Conservation (phyloP, 495 filamentous ascomycete species). For the Chaetomium fimeti region DNA sequence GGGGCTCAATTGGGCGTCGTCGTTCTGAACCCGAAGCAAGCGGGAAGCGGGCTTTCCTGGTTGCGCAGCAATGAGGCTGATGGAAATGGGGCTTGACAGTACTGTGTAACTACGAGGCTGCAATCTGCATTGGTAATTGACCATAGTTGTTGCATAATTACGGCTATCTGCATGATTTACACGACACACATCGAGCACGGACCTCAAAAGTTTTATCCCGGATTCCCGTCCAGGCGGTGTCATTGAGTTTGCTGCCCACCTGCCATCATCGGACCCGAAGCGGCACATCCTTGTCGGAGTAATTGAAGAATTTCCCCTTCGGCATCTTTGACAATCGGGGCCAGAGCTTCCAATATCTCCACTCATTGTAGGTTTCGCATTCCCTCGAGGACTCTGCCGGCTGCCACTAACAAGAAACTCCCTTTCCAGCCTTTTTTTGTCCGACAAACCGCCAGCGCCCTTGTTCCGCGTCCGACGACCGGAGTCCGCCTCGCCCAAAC, state of each 20-base stretch:
- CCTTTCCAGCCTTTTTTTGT: not conserved
- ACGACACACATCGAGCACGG: not conserved
- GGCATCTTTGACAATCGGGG: not conserved
- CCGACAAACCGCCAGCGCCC: not conserved
- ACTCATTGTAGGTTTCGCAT: slow-evolving; percentile 17
- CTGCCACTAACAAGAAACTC: slow-evolving; percentile 1
- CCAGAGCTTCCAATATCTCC: slow-evolving; percentile 8
- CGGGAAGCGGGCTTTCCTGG: slow-evolving; percentile 20
- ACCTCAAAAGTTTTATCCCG: not conserved
- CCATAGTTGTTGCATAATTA: slow-evolving; percentile 1
- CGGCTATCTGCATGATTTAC: slow-evolving; percentile 4
- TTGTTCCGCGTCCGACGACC: slow-evolving; percentile 16
- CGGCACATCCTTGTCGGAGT: slow-evolving; percentile 6
- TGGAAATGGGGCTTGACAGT: slow-evolving; percentile 23
- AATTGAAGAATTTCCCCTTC: slow-evolving; percentile 10
- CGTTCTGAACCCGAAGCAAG: slow-evolving; percentile 15
- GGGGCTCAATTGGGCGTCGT: slow-evolving; percentile 23
- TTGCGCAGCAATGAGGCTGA: slow-evolving; percentile 16
- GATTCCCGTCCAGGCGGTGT: slow-evolving; percentile 20
- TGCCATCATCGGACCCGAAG: slow-evolving; percentile 11
- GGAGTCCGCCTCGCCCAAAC: slow-evolving; percentile 5
- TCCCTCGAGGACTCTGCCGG: not conserved
- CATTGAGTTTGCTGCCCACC: slow-evolving; percentile 4
- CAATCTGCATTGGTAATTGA: not conserved
- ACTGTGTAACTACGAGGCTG: slow-evolving; percentile 17